Conservation (phyloP, 257 asterid genomes). For the Henckelia pumila region DNA sequence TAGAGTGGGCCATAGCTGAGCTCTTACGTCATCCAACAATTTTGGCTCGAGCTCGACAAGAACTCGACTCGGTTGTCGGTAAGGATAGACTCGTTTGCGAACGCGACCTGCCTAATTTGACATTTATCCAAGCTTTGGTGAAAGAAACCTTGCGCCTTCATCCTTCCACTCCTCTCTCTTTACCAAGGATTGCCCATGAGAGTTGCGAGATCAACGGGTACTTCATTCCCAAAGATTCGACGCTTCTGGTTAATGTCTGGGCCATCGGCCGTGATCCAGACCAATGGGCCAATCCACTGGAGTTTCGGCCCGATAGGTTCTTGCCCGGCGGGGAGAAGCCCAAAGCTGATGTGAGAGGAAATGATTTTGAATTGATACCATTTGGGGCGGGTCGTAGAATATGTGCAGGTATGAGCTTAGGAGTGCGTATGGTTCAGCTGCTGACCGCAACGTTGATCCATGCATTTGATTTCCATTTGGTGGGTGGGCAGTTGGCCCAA, state of each 20-base stretch:
- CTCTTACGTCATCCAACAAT: conserved; percentile 59
- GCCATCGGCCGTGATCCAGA: conserved; percentile 82
- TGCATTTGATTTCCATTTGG: conserved; percentile 57
- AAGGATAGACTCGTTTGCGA: conserved; percentile 50
- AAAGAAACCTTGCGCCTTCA: conserved; percentile 86
- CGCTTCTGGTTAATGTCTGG: conserved; percentile 81
- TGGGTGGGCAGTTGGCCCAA: conserved; percentile 37
- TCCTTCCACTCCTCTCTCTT: conserved; percentile 89
- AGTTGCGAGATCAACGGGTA: conserved; percentile 67
- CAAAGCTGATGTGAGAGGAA: conserved; percentile 59
- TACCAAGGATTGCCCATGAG: conserved; percentile 63
- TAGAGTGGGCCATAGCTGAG: conserved; percentile 90
- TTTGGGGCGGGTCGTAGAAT: conserved; percentile 92
- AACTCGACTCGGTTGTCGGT: conserved; percentile 62
- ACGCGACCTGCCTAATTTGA: conserved; percentile 46
- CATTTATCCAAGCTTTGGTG: conserved; percentile 63
- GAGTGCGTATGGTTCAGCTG: conserved; percentile 74
- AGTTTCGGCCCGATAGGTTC: conserved; percentile 63
- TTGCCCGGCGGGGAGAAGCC: conserved; percentile 62
- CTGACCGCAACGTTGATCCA: conserved; percentile 70
- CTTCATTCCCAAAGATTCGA: conserved; percentile 70
- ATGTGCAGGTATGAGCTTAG: conserved; percentile 78
- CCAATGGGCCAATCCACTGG: conserved; percentile 59
- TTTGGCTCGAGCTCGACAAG: conserved; percentile 49
- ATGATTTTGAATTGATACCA: conserved; percentile 77